Evolutionary conservation across 345 rosid genomes (phyloP).

Genomic region (Heritiera littoralis): DNA sequence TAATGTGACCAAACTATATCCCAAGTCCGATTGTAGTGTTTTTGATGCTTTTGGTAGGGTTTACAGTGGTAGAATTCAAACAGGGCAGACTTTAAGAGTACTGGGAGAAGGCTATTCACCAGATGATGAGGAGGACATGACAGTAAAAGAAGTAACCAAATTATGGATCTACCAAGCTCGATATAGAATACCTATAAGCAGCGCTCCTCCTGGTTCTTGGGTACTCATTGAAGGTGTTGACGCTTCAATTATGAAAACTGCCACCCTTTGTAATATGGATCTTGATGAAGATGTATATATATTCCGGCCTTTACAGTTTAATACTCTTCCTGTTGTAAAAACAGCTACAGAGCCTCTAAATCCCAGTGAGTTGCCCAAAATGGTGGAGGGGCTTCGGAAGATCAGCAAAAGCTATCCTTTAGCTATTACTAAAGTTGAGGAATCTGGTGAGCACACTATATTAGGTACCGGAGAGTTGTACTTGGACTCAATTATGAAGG

Average conservation of each 20-base stretch:
- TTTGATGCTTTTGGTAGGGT: conserved; percentile 98
- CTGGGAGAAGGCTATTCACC: conserved; percentile 98
- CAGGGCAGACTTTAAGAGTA: conserved; percentile 87
- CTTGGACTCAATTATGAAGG: conserved; percentile 97
- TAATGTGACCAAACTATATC: conserved; percentile 90
- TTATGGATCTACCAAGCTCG: conserved; percentile 95
- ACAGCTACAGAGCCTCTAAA: conserved; percentile 98
- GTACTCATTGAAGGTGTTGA: conserved; percentile 96
- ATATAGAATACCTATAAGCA: conserved; percentile 84
- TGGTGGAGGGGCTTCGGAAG: conserved; percentile 99
- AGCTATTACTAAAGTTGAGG: conserved; percentile 95
- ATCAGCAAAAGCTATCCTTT: conserved; percentile 98
- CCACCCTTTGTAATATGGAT: conserved; percentile 72
- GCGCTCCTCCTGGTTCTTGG: conserved; percentile 99
- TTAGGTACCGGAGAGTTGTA: conserved; percentile 96
- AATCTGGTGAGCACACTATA: conserved; percentile 97
- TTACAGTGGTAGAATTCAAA: conserved; percentile 84
- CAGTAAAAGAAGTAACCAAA: conserved; percentile 89
- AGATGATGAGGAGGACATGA: conserved; percentile 97
- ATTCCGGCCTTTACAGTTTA: conserved; percentile 85
- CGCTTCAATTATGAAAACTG: conserved; percentile 97
- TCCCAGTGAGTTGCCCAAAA: conserved; percentile 97
- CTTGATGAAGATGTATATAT: conserved; percentile 83
- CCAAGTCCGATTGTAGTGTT: conserved; percentile 94
- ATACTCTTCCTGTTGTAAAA: conserved; percentile 94